These are phyloP conservation scores for Maudiozyma barnettii DNA, from an alignment of 805 yeast species.

Conservation along the genomic window DNA sequence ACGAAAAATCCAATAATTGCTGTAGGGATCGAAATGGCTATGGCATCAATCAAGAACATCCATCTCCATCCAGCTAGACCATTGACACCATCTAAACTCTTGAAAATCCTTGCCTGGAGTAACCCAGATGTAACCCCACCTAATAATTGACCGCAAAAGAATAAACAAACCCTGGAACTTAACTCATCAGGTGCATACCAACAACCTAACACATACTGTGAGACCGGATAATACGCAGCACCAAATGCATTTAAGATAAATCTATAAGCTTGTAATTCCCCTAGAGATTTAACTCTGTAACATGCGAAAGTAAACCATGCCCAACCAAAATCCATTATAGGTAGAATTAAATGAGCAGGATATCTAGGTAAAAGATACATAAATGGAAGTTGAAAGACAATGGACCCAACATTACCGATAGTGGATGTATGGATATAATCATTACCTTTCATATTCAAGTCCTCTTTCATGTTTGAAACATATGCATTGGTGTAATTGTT, in stretches of 20 bases:
- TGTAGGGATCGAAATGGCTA: slow-evolving; percentile 39
- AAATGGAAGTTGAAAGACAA: slow-evolving; percentile 57
- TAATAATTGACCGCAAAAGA: slow-evolving; percentile 42
- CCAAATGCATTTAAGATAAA: slow-evolving; percentile 65
- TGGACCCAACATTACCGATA: slow-evolving; percentile 51
- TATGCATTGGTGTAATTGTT: slow-evolving; percentile 58
- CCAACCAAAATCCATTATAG: slow-evolving; percentile 58
- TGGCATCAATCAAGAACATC: slow-evolving; percentile 58
- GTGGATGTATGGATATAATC: slow-evolving; percentile 55
- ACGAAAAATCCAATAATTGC: slow-evolving; percentile 40
- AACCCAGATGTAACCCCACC: slow-evolving; percentile 50
- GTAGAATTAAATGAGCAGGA: slow-evolving; percentile 41
- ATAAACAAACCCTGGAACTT: slow-evolving; percentile 52
- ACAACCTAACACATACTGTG: slow-evolving; percentile 50
- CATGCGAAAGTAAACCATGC: slow-evolving; percentile 52
- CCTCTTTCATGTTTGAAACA: slow-evolving; percentile 54
- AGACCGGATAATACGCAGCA: slow-evolving; percentile 55
- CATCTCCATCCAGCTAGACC: slow-evolving; percentile 57
- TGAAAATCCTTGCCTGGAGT: slow-evolving; percentile 36
- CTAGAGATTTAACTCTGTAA: slow-evolving; percentile 40
- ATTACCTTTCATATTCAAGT: slow-evolving; percentile 49
- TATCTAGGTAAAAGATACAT: slow-evolving; percentile 47
- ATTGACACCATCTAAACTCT: slow-evolving; percentile 33
- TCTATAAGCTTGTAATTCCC: slow-evolving; percentile 49
- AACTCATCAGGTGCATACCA: slow-evolving; percentile 55